Percentiles rank a stretch among this genome's conserved stretches.
Evolutionary conservation across 2,329 filamentous ascomycete species (phyloP).

Genomic region (Pestalotiopsis sp.): DNA sequence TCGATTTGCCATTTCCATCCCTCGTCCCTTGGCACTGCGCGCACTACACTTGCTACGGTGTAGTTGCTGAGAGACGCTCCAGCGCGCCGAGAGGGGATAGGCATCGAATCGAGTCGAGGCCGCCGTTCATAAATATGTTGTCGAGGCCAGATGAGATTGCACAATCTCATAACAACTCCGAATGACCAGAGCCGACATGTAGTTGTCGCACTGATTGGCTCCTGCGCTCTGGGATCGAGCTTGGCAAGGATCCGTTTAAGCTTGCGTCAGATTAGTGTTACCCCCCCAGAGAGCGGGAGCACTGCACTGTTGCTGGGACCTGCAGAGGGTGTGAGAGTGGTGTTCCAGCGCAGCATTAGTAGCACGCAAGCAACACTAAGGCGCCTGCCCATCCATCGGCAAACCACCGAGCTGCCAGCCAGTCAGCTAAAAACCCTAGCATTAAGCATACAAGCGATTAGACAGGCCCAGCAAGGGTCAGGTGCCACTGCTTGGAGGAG

Average conservation of each 20-base stretch:
- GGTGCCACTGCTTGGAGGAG: not conserved
- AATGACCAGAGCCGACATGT: not conserved
- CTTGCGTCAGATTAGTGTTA: slow-evolving; percentile 9
- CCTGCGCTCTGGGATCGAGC: not conserved
- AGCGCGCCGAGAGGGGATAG: not conserved
- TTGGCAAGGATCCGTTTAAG: slow-evolving; percentile 11
- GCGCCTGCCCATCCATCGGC: not conserved
- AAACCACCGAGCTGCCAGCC: not conserved
- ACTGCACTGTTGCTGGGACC: slow-evolving; percentile 3
- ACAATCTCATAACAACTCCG: slow-evolving; percentile 1
- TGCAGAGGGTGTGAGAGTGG: no score
- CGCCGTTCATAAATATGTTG: slow-evolving; percentile 2
- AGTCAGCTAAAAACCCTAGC: not conserved
- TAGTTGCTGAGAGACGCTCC: not conserved
- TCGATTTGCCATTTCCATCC: not conserved
- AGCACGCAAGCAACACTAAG: not conserved
- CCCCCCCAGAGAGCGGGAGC: not conserved
- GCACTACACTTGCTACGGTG: not conserved
- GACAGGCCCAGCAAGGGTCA: not conserved
- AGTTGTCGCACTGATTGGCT: not conserved
- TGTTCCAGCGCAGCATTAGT: not conserved
- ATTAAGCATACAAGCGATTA: not conserved
- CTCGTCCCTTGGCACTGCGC: not conserved
- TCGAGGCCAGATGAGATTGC: slow-evolving; percentile 8
- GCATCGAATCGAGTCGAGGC: slow-evolving; percentile 2